Evolutionary conservation across 805 yeast species (phyloP).

Genomic region (Ogataea kodamae): DNA sequence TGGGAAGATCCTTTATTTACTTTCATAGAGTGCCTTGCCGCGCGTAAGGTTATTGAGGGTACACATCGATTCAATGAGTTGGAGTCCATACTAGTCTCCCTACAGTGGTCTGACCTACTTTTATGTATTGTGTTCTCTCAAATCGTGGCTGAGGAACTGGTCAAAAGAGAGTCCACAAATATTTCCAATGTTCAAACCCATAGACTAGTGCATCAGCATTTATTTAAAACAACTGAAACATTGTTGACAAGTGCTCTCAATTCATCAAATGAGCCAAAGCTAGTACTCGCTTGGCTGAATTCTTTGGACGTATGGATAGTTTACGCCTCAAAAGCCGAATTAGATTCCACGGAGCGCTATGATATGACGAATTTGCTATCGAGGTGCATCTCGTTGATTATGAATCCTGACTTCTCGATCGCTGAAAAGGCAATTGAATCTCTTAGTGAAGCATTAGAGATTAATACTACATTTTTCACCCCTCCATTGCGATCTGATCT

Average conservation of each 20-base stretch:
- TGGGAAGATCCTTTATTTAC: constrained; percentile 43
- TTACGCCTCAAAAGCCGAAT: constrained; percentile 37
- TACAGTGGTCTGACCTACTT: constrained; percentile 8
- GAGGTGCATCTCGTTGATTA: constrained; percentile 19
- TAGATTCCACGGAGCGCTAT: constrained; percentile 29
- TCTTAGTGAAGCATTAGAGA: constrained; percentile 44
- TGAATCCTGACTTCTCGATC: constrained; percentile 10
- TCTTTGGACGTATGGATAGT: constrained; percentile 36
- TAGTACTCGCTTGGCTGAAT: constrained; percentile 26
- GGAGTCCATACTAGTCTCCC: constrained; percentile 1
- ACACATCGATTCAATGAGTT: constrained; percentile 1
- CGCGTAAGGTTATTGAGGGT: constrained; percentile 5
- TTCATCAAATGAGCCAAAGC: constrained; percentile 6
- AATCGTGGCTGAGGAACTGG: constrained; percentile 50
- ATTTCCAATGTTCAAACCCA: constrained; percentile 34
- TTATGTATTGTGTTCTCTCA: constrained; percentile 37
- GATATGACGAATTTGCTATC: constrained; percentile 22
- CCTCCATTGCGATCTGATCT: constrained; percentile 30
- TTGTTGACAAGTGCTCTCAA: constrained; percentile 18
- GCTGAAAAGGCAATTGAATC: constrained; percentile 32
- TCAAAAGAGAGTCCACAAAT: constrained; percentile 34
- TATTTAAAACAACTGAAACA: constrained; percentile 34
- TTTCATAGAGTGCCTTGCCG: constrained; percentile 17
- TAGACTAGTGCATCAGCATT: constrained; percentile 32
- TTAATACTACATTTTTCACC: constrained; percentile 40